Percentiles rank a stretch among this genome's conserved stretches.
Conservation (phyloP, 129 eudicot species). For the Artemisia annua region DNA sequence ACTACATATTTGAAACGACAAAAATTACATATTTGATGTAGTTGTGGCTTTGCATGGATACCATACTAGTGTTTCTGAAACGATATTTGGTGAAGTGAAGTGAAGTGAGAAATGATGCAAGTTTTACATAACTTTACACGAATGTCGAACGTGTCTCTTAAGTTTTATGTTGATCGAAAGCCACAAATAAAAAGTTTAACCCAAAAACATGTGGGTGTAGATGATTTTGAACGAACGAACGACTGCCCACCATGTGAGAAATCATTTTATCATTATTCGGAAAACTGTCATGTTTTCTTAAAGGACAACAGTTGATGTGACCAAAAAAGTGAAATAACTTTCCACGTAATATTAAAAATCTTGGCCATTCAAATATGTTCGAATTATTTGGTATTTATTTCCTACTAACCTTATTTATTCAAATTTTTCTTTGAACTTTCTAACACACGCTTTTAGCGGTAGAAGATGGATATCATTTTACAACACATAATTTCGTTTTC, state of each 20-base stretch:
- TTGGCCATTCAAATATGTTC: conserved; percentile 33
- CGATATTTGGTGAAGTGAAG: too few relatives aligned
- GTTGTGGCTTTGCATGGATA: too few relatives aligned
- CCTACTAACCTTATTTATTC: too few relatives aligned
- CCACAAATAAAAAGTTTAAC: conserved; percentile 19
- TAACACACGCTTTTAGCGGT: too few relatives aligned
- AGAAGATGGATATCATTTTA: too few relatives aligned
- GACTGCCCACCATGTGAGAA: conserved; percentile 39
- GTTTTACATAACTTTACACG: background rate
- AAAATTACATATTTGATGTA: too few relatives aligned
- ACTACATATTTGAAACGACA: too few relatives aligned
- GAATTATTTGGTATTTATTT: background rate
- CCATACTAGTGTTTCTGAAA: too few relatives aligned
- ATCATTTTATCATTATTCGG: conserved; percentile 21
- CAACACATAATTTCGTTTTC: too few relatives aligned
- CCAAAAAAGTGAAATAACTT: conserved; percentile 16
- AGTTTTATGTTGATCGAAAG: conserved; percentile 14
- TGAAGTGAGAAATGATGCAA: too few relatives aligned
- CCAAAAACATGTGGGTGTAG: conserved; percentile 28
- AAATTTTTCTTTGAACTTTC: too few relatives aligned
- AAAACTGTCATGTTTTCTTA: conserved; percentile 27
- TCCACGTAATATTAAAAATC: conserved; percentile 36
- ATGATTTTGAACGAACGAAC: conserved; percentile 21
- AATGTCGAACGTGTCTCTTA: conserved; percentile 12
- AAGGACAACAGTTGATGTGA: conserved; percentile 19